A percentile compares a stretch with the other conserved stretches of the same genome.
Evolutionary conservation across 1,284 basidiomycete genomes (phyloP).

Genomic region (Sphaerobolus stellatus): DNA sequence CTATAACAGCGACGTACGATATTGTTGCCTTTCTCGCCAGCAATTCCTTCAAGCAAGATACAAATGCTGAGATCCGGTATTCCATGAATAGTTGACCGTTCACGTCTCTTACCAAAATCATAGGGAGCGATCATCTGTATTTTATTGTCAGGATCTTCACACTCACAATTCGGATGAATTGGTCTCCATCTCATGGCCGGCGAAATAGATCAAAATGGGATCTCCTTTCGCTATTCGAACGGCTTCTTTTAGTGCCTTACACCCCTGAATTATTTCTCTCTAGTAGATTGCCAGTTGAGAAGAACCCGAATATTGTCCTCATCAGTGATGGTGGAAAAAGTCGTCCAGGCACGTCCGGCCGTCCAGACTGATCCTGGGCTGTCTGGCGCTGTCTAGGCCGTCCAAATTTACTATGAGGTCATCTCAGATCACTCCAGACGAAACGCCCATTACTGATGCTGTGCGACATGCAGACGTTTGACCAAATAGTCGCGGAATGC

Average conservation of each 20-base stretch:
- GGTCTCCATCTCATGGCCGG: slow-evolving; percentile 62
- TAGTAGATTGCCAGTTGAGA: slow-evolving; percentile 57
- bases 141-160: slow-evolving; percentile 21
- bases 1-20: slow-evolving; percentile 38
- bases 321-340: too few species aligned
- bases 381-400: too few species aligned
- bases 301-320: slow-evolving; percentile 56
- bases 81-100: slow-evolving; percentile 51
- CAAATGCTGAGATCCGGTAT: slow-evolving; percentile 64
- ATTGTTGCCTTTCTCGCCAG: slow-evolving; percentile 59
- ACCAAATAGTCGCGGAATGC: slow-evolving; percentile 48
- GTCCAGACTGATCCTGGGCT: too few species aligned
- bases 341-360: too few species aligned
- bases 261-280: slow-evolving; percentile 53
- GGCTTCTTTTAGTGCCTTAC: slow-evolving; percentile 58
- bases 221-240: slow-evolving; percentile 55
- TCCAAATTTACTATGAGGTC: too few species aligned
- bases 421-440: too few species aligned
- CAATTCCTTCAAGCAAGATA: slow-evolving; percentile 55
- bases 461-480: slow-evolving; percentile 55
- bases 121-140: slow-evolving; percentile 63
- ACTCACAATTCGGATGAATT: slow-evolving; percentile 29
- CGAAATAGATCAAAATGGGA: slow-evolving; percentile 65
- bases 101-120: slow-evolving; percentile 56
- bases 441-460: too few species aligned